phyloP scores from a whole-genome alignment of 345 rosid genomes.

The Brassica juncea region DNA sequence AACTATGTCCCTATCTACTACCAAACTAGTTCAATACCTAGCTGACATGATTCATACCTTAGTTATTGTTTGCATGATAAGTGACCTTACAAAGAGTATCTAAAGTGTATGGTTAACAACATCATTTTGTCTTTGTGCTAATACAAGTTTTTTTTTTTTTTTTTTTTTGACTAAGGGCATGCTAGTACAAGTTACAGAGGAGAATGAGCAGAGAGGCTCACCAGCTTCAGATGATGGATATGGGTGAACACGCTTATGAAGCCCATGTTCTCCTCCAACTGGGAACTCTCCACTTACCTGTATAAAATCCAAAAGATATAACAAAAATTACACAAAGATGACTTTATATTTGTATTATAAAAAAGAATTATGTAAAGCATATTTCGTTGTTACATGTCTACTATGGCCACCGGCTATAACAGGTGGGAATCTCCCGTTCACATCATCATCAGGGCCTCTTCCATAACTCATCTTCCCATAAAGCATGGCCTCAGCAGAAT shows the following conservation, averaged over 20 bases:
- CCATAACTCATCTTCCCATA: constrained; percentile 96
- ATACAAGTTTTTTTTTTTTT: too few relatives aligned
- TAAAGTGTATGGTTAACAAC: background rate
- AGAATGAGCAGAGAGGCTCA: constrained; percentile 30
- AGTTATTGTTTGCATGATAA: background rate
- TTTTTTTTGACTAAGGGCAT: too few relatives aligned
- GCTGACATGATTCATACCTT: background rate
- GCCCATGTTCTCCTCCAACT: constrained; percentile 74
- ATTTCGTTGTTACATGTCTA: constrained; percentile 54
- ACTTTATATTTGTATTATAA: background rate
- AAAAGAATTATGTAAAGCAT: background rate
- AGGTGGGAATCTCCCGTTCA: constrained; percentile 62
- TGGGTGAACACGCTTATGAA: constrained; percentile 87
- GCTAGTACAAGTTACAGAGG: constrained; percentile 5
- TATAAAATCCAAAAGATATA: background rate
- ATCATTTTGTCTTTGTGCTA: background rate
- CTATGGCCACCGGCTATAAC: constrained; percentile 63
- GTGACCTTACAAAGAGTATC: background rate
- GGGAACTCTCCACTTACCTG: constrained; percentile 94
- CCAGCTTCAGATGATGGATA: constrained; percentile 85
- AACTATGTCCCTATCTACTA: constrained; percentile 14
- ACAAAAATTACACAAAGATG: background rate
- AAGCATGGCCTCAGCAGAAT: constrained; percentile 82
- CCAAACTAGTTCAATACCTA: background rate
- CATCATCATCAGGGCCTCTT: constrained; percentile 89